Evolutionary conservation across 805 yeast species (phyloP).

Genomic region (Zygosaccharomyces kombuchaensis): DNA sequence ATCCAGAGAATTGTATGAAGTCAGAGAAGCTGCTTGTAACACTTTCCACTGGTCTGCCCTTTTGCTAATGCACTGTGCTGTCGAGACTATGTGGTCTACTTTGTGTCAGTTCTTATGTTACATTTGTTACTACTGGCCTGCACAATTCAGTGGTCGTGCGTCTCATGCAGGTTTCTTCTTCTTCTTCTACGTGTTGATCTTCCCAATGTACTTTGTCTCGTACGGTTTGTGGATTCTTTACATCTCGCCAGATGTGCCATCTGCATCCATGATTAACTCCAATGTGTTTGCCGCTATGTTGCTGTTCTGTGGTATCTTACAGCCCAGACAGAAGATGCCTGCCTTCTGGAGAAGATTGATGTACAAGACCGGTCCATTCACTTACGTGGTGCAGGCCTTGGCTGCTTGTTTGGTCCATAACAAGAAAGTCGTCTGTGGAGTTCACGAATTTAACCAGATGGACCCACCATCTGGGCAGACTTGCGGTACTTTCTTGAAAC

Average conservation of each 20-base stretch:
- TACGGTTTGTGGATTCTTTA: slow-evolving; percentile 52
- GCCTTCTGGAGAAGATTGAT: slow-evolving; percentile 45
- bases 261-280: slow-evolving; percentile 41
- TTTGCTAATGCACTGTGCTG: slow-evolving; percentile 40
- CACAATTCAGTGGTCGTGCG: slow-evolving; percentile 41
- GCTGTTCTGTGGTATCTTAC: slow-evolving; percentile 51
- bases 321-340: slow-evolving; percentile 42
- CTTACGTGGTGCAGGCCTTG: slow-evolving; percentile 44
- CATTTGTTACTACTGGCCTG: slow-evolving; percentile 48
- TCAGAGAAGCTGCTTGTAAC: slow-evolving; percentile 67
- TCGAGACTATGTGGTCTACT: slow-evolving; percentile 47
- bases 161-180: slow-evolving; percentile 51
- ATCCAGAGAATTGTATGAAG: slow-evolving; percentile 64
- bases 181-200: slow-evolving; percentile 44
- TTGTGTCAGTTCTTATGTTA: slow-evolving; percentile 41
- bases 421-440: slow-evolving; percentile 37
- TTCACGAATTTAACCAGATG: slow-evolving; percentile 37
- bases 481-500: slow-evolving; percentile 43
- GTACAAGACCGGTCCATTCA: slow-evolving; percentile 45
- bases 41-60: slow-evolving; percentile 66
- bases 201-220: slow-evolving; percentile 47
- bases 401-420: slow-evolving; percentile 40
- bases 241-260: slow-evolving; percentile 41
- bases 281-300: slow-evolving; percentile 51
- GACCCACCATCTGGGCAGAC: slow-evolving; percentile 46